phyloP scores from a whole-genome alignment of 805 yeast genomes.

The Wickerhamomyces silvicola region DNA sequence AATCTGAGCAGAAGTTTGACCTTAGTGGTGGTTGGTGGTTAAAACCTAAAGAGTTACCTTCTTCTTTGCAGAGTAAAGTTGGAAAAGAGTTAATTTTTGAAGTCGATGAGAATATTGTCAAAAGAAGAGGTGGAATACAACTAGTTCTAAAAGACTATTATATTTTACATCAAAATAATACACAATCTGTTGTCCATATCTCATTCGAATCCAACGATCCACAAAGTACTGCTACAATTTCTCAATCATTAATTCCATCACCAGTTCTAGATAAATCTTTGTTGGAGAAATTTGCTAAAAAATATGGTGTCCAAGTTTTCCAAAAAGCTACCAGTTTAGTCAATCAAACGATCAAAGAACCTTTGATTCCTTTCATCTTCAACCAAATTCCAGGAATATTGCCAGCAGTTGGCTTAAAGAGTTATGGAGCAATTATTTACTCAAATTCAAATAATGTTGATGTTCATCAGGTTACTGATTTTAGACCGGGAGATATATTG shows the following conservation, averaged over 20 bases:
- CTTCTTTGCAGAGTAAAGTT: conserved; percentile 32
- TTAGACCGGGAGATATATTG: conserved; percentile 79
- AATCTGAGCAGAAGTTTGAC: conserved; percentile 25
- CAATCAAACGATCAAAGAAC: conserved; percentile 18
- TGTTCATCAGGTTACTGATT: conserved; percentile 49
- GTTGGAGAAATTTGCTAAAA: conserved; percentile 42
- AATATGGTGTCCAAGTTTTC: conserved; percentile 46
- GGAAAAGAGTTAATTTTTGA: conserved; percentile 54
- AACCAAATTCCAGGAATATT: conserved; percentile 36
- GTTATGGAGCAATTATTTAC: conserved; percentile 71
- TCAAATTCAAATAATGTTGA: conserved; percentile 42
- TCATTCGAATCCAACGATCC: conserved; percentile 53
- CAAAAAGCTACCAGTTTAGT: conserved; percentile 34
- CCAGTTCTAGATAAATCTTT: conserved; percentile 41
- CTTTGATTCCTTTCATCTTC: conserved; percentile 31
- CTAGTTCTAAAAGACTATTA: conserved; percentile 57
- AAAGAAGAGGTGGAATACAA: conserved; percentile 50
- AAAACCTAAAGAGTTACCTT: conserved; percentile 46
- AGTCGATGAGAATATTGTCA: conserved; percentile 49
- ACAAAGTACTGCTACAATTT: conserved; percentile 33
- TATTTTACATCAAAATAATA: conserved; percentile 64
- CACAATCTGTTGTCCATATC: conserved; percentile 57
- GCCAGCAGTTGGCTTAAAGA: conserved; percentile 55
- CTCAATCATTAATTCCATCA: conserved; percentile 32
- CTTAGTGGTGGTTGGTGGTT: conserved; percentile 62